Conservation (phyloP, 805 yeast genomes). For the Metschnikowia anglica region DNA sequence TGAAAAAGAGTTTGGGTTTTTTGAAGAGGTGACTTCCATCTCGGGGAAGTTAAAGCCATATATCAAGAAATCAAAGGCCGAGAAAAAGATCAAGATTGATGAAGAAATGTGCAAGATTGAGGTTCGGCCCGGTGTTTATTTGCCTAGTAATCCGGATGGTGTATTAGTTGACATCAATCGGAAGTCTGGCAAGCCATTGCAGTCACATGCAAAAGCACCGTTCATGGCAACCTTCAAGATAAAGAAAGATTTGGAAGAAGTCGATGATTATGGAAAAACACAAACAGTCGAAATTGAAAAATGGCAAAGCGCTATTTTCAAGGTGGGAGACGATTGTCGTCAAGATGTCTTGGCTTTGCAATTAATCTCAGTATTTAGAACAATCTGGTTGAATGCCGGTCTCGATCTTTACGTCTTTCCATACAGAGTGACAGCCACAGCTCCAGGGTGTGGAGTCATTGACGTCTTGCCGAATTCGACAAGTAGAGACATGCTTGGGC, state of each 20-base stretch:
- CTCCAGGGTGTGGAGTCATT: conserved; percentile 98
- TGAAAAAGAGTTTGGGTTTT: conserved; percentile 82
- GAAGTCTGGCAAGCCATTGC: conserved; percentile 89
- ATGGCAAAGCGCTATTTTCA: conserved; percentile 96
- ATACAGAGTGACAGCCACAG: conserved; percentile 94
- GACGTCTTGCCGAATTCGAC: conserved; percentile 95
- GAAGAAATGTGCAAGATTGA: conserved; percentile 84
- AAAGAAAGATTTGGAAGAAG: conserved; percentile 51
- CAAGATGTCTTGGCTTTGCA: conserved; percentile 96
- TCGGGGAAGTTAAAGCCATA: conserved; percentile 95
- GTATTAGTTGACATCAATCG: conserved; percentile 88
- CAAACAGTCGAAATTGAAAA: conserved; percentile 50
- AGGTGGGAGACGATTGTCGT: conserved; percentile 98
- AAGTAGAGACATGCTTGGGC: conserved; percentile 96
- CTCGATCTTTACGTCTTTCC: conserved; percentile 91
- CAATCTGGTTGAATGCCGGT: conserved; percentile 86
- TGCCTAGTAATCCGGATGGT: conserved; percentile 97
- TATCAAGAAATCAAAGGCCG: conserved; percentile 91
- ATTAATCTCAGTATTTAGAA: conserved; percentile 83
- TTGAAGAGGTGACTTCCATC: conserved; percentile 86
- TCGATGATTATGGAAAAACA: conserved; percentile 39
- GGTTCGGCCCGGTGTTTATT: conserved; percentile 78
- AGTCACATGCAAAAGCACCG: conserved; percentile 98
- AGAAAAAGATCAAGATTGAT: conserved; percentile 92
- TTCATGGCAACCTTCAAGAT: conserved; percentile 95